Percentiles rank a stretch among this genome's conserved stretches.
Evolutionary conservation across 2,329 filamentous ascomycete genomes (phyloP).

Genomic region (Alternaria longipes): DNA sequence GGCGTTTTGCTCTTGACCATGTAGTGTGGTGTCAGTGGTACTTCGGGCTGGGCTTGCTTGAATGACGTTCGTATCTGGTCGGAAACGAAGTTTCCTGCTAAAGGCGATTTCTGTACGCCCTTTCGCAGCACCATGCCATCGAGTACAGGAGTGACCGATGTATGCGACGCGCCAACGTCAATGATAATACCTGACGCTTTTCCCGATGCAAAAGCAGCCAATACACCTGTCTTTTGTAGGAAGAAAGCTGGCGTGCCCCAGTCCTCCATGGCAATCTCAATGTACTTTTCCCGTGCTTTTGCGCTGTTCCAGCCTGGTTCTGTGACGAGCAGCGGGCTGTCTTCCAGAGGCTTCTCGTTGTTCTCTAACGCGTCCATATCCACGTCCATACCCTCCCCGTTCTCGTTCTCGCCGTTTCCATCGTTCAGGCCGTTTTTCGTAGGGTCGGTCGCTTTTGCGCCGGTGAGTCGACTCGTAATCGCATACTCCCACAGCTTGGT

Average conservation of each 20-base stretch:
- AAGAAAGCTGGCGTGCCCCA: slow-evolving; percentile 97
- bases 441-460: slow-evolving; percentile 73
- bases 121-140: slow-evolving; percentile 95
- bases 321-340: slow-evolving; percentile 91
- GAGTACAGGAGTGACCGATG: slow-evolving; percentile 88
- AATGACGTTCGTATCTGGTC: slow-evolving; percentile 86
- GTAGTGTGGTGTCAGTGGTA: slow-evolving; percentile 84
- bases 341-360: slow-evolving; percentile 77
- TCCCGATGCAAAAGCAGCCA: slow-evolving; percentile 90
- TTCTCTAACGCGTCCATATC: slow-evolving; percentile 68
- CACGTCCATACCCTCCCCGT: slow-evolving; percentile 62
- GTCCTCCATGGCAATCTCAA: slow-evolving; percentile 96
- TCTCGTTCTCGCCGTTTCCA: slow-evolving; percentile 72
- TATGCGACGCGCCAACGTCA: slow-evolving; percentile 88
- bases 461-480: slow-evolving; percentile 87
- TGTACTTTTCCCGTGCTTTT: slow-evolving; percentile 90
- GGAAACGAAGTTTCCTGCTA: slow-evolving; percentile 90
- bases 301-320: slow-evolving; percentile 91
- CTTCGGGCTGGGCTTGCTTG: slow-evolving; percentile 70
- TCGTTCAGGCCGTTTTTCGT: slow-evolving; percentile 83
- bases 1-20: slow-evolving; percentile 86
- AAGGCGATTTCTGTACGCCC: slow-evolving; percentile 80
- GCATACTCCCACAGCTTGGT: slow-evolving; percentile 91
- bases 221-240: slow-evolving; percentile 85
- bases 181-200: slow-evolving; percentile 93